Percentiles rank a stretch among this genome's conserved stretches.
Evolutionary conservation across 108 stramenopile species (phyloP).

Genomic region (Skeletonema potamos): DNA sequence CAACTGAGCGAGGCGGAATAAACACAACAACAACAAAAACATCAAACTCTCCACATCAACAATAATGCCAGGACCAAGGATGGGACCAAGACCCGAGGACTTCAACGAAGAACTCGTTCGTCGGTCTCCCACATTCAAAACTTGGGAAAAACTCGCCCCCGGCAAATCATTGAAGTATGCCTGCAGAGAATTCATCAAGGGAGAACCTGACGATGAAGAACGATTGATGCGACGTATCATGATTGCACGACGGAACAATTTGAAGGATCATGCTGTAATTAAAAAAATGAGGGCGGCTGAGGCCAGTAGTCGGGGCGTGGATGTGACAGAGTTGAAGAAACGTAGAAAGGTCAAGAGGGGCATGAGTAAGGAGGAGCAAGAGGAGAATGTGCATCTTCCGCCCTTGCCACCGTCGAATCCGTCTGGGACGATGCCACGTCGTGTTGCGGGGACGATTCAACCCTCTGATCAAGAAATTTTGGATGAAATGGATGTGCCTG

Average conservation of each 20-base stretch:
- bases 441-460: slow-evolving; percentile 16
- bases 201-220: slow-evolving; percentile 83
- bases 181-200: slow-evolving; percentile 82
- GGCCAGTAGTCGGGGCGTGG: slow-evolving; percentile 10
- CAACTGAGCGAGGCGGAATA: too few relatives aligned
- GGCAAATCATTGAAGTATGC: slow-evolving; percentile 77
- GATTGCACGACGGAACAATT: slow-evolving; percentile 88
- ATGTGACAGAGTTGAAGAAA: slow-evolving; percentile 5
- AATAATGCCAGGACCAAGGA: slow-evolving; percentile 72
- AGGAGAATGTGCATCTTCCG: not conserved
- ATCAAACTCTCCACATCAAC: too few relatives aligned
- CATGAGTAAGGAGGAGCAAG: not conserved
- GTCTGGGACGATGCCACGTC: slow-evolving; percentile 23
- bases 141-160: slow-evolving; percentile 51
- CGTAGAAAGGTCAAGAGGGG: not conserved
- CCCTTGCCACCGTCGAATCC: slow-evolving; percentile 1
- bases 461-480: slow-evolving; percentile 54
- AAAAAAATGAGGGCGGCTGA: slow-evolving; percentile 55
- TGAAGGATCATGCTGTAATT: slow-evolving; percentile 73
- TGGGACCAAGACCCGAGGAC: slow-evolving; percentile 81
- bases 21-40: not conserved
- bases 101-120: slow-evolving; percentile 81
- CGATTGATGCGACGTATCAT: slow-evolving; percentile 90
- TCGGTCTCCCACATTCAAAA: slow-evolving; percentile 71
- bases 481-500: slow-evolving; percentile 71